Evolutionary conservation across 371 early-diverging fungal species (phyloP), one percentile per base, ranked within the genome.

Genomic region (Haplosporangium sp.): DNA sequence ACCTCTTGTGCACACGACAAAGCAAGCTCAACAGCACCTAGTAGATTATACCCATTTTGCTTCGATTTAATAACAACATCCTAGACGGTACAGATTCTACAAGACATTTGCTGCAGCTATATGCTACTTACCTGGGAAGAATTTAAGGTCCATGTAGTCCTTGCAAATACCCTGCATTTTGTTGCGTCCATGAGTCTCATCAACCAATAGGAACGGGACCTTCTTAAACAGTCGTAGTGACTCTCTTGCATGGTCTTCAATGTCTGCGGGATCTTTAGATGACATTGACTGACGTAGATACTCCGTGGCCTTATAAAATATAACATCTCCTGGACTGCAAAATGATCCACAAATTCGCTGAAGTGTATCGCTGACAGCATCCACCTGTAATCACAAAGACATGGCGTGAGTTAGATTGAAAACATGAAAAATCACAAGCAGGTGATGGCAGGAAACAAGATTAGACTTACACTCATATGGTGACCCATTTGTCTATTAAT

Each of bases 231-330:
- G 86, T 40, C 67, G 53, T 37, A 94, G 76, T 0, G 94, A 91
- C 52, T 93, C 89, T 8, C 74, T 63, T 34, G 94, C 83, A 27
- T 88, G 85, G 2, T 63, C 67, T 1, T 57, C 76, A 50, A 85
- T 84, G 67, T 92, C 91, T 1, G 85, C 63, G 6, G 86, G 87
- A 45, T 86, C 85, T 8, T 83, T 84, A 20, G 74, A 70, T 1
- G 77, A 67, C 35, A 73, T 73, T 0, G 92, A 89, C 15, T 82
- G 84, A 63, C 86, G 84, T 44, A 94, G 59, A 45, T 84, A 81
- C 77, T 93, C 92, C 3, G 88, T 83, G 10, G 92, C 95, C 85
- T 91, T 89, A 85, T 90, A 95, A 55, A 94, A 87, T 0, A 88
- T 76, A n/a, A 95, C 89, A 67, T 96, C 96, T 19, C 86, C 88